Base-by-base conservation (phyloP, 768 basidiomycete genomes). In the Amanita rimosa region DNA sequence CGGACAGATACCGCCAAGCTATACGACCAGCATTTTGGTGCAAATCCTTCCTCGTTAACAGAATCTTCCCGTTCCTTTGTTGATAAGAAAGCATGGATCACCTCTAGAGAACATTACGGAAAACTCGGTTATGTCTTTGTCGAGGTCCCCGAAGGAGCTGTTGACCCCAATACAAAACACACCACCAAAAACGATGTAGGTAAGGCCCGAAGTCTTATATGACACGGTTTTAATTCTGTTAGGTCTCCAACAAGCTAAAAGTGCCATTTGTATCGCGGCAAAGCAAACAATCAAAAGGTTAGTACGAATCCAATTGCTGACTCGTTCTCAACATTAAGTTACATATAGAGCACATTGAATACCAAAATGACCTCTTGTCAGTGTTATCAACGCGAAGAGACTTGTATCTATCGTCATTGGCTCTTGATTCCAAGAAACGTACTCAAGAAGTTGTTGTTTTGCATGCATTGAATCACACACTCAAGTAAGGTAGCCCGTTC, bases 381-480 rank as follows among this genome's bases (percentile, higher is more conserved):
- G 62, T 72, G 3, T 66, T 87, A 24, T 79, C 75, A 29, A 73
- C 80, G 1, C 73, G 91, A 50, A 72, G 79, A 53, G 95, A 99
- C 59, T 57, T 97, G 16, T 89, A 86, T 58, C 58, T 87, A 24
- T 72, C 91, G 17, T 75, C 78, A 6, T 69, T 80, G 31, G 65
- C 77, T n/a, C 67, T 83, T 43, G 82, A 85, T 11, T 68, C 76
- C n/a, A 78, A 82, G 48, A 74, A 75, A 58, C 62, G 63, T 16
- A 69, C 79, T 14, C 75, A 89, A 35, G 81, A 91, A 60, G 80
- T 78, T 1, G 73, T 83, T 3, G 69, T 87, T 2, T 64, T 95
- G 3, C 94, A 98, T 62, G 77, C 79, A 2, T 62, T 97, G 46
- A 91, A 96, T 58, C 96, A 99, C 66, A 74, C 94, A 48, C 78